These are phyloP conservation scores for Yamadazyma atlantica DNA, from an alignment of 1,139 yeast genomes.

Conservation along the genomic window DNA sequence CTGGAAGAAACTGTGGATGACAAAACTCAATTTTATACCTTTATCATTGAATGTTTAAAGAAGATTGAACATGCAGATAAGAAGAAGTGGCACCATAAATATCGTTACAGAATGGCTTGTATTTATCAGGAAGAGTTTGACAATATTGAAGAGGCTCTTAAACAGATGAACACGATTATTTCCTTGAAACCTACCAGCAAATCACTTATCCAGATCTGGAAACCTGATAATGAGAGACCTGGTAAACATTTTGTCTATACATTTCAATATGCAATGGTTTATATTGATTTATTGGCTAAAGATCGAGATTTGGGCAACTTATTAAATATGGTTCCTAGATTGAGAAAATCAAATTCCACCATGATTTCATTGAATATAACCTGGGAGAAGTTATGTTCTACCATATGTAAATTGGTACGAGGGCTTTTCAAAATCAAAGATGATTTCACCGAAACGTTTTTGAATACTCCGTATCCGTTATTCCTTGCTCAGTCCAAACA, in stretches of 20 bases:
- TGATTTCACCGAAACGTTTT: constrained; percentile 52
- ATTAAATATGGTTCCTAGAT: constrained; percentile 60
- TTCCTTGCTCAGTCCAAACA: constrained; percentile 43
- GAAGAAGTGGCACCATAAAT: constrained; percentile 90
- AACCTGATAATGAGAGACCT: constrained; percentile 86
- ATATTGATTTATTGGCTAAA: constrained; percentile 53
- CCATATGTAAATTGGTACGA: constrained; percentile 50
- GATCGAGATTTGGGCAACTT: constrained; percentile 61
- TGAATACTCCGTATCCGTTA: constrained; percentile 48
- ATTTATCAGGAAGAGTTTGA: constrained; percentile 56
- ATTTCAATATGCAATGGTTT: constrained; percentile 65
- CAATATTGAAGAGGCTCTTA: constrained; percentile 55
- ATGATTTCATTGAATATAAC: constrained; percentile 62
- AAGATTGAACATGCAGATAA: constrained; percentile 60
- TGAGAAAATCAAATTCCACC: constrained; percentile 73
- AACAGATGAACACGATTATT: constrained; percentile 63
- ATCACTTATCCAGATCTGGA: constrained; percentile 84
- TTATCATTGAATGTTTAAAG: constrained; percentile 27
- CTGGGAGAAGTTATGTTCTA: constrained; percentile 62
- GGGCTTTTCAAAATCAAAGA: constrained; percentile 44
- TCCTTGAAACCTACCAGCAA: constrained; percentile 69
- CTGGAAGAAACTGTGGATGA: constrained; percentile 8
- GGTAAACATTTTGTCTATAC: constrained; percentile 90
- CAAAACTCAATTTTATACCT: constrained; percentile 24
- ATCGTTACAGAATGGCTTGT: constrained; percentile 70